Evolutionary conservation across 2,329 filamentous ascomycete species (phyloP).

Genomic region (Lachnellula cervina): DNA sequence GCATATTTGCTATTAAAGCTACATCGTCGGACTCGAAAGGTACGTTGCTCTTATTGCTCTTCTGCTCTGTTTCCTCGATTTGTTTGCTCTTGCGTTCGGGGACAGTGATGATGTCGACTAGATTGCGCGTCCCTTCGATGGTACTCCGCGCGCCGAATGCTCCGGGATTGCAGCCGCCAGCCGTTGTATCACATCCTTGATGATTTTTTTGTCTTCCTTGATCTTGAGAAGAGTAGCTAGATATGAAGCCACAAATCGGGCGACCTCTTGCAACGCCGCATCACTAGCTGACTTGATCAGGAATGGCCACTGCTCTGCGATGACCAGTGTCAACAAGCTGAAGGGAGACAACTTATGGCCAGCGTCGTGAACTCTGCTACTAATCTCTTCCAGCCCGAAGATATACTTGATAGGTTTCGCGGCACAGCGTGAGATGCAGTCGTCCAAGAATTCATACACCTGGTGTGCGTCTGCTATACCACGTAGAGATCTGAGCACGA

Average conservation of each 20-base stretch:
- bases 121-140: slow-evolving; percentile 22
- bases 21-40: slow-evolving; percentile 13
- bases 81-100: slow-evolving; percentile 8
- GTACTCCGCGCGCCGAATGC: slow-evolving; percentile 31
- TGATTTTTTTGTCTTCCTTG: slow-evolving; percentile 44
- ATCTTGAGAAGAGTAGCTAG: slow-evolving; percentile 50
- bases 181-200: slow-evolving; percentile 42
- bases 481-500: slow-evolving; percentile 31
- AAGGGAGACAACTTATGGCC: slow-evolving; percentile 35
- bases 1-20: slow-evolving; percentile 11
- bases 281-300: slow-evolving; percentile 47
- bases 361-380: slow-evolving; percentile 34
- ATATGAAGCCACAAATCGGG: slow-evolving; percentile 53
- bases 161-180: slow-evolving; percentile 36
- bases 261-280: slow-evolving; percentile 42
- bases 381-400: slow-evolving; percentile 56
- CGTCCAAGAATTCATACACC: slow-evolving; percentile 72
- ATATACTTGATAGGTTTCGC: slow-evolving; percentile 79
- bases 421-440: slow-evolving; percentile 71
- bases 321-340: slow-evolving; percentile 63
- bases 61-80: background rate
- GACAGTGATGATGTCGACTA: slow-evolving; percentile 24
- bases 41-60: background rate
- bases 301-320: slow-evolving; percentile 77
- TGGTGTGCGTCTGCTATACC: slow-evolving; percentile 34